phyloP scores from a whole-genome alignment of 495 filamentous ascomycete genomes.

The Viridothelium virens region DNA sequence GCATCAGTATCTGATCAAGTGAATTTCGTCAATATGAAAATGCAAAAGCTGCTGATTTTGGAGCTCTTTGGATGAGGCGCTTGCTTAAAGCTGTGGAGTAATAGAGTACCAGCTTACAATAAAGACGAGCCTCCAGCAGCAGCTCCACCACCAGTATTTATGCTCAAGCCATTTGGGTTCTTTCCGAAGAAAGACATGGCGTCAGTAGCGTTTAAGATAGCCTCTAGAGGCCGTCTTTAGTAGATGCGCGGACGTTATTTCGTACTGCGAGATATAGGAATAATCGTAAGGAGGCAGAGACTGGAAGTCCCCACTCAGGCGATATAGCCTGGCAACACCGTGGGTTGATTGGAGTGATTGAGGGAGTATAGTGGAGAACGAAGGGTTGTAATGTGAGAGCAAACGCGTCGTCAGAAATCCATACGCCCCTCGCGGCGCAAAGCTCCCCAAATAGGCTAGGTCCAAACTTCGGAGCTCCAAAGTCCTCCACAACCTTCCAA shows the following conservation, averaged over 20 bases:
- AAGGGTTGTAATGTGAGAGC: neutral
- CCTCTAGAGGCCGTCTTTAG: neutral
- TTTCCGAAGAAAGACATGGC: slow-evolving; percentile 5
- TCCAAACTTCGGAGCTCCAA: slow-evolving; percentile 11
- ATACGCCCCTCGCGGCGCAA: neutral
- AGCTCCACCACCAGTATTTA: slow-evolving; percentile 8
- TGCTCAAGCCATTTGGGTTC: slow-evolving; percentile 3
- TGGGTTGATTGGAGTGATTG: too few relatives aligned
- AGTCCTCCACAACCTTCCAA: neutral
- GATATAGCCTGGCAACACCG: too few relatives aligned
- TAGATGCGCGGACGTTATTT: neutral
- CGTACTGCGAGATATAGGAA: neutral
- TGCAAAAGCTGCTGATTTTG: too few relatives aligned
- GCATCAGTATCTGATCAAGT: neutral
- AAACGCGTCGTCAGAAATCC: neutral
- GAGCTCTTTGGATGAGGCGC: too few relatives aligned
- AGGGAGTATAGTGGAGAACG: neutral
- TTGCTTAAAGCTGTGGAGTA: neutral
- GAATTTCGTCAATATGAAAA: neutral
- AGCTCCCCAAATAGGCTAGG: slow-evolving; percentile 29
- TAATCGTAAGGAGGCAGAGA: neutral
- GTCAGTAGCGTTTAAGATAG: neutral
- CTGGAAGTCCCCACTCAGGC: too few relatives aligned
- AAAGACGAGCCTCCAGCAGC: neutral
- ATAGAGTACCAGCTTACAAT: neutral